phyloP scores from a whole-genome alignment of 2,329 filamentous ascomycete genomes.

The Calonectria pteridis region DNA sequence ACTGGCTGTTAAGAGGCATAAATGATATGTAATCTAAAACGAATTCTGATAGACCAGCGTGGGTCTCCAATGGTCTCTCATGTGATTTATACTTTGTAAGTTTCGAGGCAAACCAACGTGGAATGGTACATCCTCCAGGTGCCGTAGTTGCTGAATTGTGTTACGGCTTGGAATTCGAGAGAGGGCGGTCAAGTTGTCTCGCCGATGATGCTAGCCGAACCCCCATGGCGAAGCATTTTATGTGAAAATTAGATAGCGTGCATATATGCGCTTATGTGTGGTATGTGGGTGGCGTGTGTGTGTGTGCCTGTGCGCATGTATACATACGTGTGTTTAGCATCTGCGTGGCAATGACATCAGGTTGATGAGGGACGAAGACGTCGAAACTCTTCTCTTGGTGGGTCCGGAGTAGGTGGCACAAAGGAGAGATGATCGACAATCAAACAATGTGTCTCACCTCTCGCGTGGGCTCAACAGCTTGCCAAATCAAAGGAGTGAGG shows the following conservation, averaged over 20 bases:
- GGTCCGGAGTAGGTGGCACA: neutral
- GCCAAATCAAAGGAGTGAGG: constrained; percentile 3
- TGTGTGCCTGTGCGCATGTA: neutral
- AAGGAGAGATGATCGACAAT: constrained; percentile 3
- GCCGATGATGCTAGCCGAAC: neutral
- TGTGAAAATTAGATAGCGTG: neutral
- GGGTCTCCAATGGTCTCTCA: neutral
- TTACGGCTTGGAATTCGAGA: neutral
- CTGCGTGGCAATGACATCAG: constrained; percentile 13
- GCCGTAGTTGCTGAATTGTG: neutral
- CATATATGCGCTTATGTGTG: neutral
- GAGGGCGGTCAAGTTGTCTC: constrained; percentile 12
- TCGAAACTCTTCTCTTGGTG: neutral
- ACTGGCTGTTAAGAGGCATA: neutral
- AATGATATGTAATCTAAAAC: neutral
- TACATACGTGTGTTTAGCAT: neutral
- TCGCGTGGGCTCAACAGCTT: constrained; percentile 11
- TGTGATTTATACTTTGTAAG: constrained; percentile 20
- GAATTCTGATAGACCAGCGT: neutral
- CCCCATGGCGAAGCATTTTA: neutral
- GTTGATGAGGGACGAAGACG: neutral
- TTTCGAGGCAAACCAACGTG: neutral
- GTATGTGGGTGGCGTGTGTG: neutral
- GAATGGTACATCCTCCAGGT: neutral
- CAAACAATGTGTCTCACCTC: constrained; percentile 3